These are phyloP conservation scores for Sclerotinia nivalis DNA, from an alignment of 2,329 filamentous ascomycete species.

Conservation along the genomic window DNA sequence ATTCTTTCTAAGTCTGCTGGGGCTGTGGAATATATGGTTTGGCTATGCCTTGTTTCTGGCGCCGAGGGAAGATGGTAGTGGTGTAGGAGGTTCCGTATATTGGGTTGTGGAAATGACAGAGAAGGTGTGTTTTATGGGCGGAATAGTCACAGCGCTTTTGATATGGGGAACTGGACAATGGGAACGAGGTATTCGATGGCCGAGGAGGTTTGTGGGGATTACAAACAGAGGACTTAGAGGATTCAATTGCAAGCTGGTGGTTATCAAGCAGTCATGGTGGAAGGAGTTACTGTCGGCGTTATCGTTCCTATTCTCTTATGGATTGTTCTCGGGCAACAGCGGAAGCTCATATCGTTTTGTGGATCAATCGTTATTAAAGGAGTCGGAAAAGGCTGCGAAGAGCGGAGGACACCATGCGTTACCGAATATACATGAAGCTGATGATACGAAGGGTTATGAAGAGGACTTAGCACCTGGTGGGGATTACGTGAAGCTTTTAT, in stretches of 20 bases:
- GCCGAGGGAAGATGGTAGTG: slow-evolving; percentile 91
- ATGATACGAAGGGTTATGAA: slow-evolving; percentile 70
- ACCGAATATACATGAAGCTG: slow-evolving; percentile 52
- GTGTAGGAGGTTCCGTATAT: slow-evolving; percentile 90
- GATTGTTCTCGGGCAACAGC: slow-evolving; percentile 65
- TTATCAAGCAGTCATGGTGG: slow-evolving; percentile 81
- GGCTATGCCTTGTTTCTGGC: slow-evolving; percentile 88
- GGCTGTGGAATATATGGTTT: slow-evolving; percentile 80
- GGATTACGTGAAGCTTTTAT: slow-evolving; percentile 85
- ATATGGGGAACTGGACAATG: slow-evolving; percentile 96
- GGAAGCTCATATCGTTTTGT: slow-evolving; percentile 76
- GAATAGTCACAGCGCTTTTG: slow-evolving; percentile 80
- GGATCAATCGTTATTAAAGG: slow-evolving; percentile 61
- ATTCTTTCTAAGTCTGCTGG: slow-evolving; percentile 81
- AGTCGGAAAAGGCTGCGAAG: slow-evolving; percentile 60
- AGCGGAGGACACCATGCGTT: slow-evolving; percentile 45
- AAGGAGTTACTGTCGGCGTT: slow-evolving; percentile 72
- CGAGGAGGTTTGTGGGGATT: slow-evolving; percentile 82
- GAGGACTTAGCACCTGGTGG: slow-evolving; percentile 90
- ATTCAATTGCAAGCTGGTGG: slow-evolving; percentile 95
- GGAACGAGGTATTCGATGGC: slow-evolving; percentile 94
- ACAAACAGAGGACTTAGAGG: slow-evolving; percentile 86
- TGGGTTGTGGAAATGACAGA: slow-evolving; percentile 91
- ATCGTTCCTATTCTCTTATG: slow-evolving; percentile 77
- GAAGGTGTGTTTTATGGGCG: slow-evolving; percentile 88